These are phyloP conservation scores for Suhomyces coccinellae DNA, from an alignment of 1,139 yeast genomes.

Conservation along the genomic window DNA sequence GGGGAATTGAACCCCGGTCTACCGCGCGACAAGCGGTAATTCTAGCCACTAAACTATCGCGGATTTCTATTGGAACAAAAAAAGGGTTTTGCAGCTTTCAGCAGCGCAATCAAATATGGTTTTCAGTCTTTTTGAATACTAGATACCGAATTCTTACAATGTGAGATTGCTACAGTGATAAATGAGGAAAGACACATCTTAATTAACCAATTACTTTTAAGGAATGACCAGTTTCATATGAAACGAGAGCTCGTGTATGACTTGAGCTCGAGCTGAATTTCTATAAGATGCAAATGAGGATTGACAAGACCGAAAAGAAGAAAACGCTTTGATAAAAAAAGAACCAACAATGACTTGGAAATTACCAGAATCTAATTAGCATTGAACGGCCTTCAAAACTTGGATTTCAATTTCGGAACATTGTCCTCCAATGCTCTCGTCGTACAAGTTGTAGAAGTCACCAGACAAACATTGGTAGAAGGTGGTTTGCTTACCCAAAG, in stretches of 20 bases:
- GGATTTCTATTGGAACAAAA: constrained; percentile 20
- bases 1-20: constrained; percentile 74
- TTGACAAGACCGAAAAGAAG: constrained; percentile 3
- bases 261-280: neutral
- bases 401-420: constrained; percentile 40
- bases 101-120: too few species aligned
- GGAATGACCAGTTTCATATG: constrained; percentile 5
- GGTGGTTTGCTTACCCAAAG: constrained; percentile 39
- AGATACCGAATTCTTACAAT: neutral
- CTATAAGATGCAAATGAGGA: constrained; percentile 6
- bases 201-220: constrained; percentile 6
- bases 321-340: neutral
- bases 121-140: too few species aligned
- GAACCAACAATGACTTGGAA: constrained; percentile 1
- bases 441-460: constrained; percentile 46
- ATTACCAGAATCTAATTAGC: constrained; percentile 19
- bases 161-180: neutral
- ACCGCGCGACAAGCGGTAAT: constrained; percentile 57
- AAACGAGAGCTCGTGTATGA: constrained; percentile 1
- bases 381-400: constrained; percentile 33
- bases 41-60: constrained; percentile 51
- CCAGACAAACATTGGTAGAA: constrained; percentile 48
- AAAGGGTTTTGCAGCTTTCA: too few species aligned
- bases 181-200: constrained; percentile 3
- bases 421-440: constrained; percentile 39